These are phyloP conservation scores for Odonthalia washingtoniensis DNA, from an alignment of 31 red algal species.

Conservation along the genomic window DNA sequence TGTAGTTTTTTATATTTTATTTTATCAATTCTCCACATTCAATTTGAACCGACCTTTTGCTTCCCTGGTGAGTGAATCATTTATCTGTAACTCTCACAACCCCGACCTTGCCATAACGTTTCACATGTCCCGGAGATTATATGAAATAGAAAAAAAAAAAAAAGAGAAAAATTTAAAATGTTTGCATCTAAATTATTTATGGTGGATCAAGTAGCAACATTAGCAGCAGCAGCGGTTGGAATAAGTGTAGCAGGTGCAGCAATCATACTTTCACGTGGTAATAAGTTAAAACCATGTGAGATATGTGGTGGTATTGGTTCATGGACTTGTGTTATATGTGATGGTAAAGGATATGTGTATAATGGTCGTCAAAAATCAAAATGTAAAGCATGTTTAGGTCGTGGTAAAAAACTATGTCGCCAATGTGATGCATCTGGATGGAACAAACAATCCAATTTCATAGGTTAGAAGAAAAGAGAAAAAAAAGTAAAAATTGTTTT, in stretches of 20 bases:
- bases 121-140: too few species aligned
- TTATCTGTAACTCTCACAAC: too few species aligned
- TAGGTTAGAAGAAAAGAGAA: slow-evolving; percentile 41
- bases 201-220: background rate
- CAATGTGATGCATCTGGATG: slow-evolving; percentile 64
- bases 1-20: too few species aligned
- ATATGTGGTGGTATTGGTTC: slow-evolving; percentile 65
- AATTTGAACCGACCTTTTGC: too few species aligned
- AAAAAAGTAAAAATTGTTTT: background rate
- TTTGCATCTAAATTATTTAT: background rate
- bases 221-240: background rate
- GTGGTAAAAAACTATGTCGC: slow-evolving; percentile 70
- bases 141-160: too few species aligned
- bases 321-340: slow-evolving; percentile 81
- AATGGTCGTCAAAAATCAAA: slow-evolving; percentile 46
- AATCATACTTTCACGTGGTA: slow-evolving; percentile 10
- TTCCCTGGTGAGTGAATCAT: too few species aligned
- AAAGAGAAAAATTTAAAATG: too few species aligned
- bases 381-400: slow-evolving; percentile 74
- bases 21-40: too few species aligned
- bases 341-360: slow-evolving; percentile 58
- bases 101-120: too few species aligned
- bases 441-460: slow-evolving; percentile 70
- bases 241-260: slow-evolving; percentile 22
- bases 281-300: slow-evolving; percentile 53